Conservation (phyloP, 345 rosid species). For the Salix exigua region DNA sequence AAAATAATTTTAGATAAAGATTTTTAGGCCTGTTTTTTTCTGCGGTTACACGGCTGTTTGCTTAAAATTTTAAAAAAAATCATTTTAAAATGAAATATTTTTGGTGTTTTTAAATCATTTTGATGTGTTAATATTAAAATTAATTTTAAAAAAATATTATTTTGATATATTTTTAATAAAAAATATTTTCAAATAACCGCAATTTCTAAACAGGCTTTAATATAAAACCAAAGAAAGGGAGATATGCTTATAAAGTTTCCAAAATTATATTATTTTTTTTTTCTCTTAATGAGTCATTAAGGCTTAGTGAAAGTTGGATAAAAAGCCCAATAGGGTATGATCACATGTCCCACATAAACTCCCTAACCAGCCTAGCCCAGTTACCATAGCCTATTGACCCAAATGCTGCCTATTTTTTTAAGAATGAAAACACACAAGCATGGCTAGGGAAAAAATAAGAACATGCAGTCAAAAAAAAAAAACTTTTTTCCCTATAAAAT, state of each 20-base stretch:
- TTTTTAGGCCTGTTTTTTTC: no score
- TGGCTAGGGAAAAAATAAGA: not conserved
- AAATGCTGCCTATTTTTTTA: not conserved
- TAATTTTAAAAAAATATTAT: no score
- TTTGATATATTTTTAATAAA: no score
- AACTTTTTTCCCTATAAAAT: not conserved
- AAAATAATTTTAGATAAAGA: no score
- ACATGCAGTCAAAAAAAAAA: not conserved
- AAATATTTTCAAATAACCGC: no score
- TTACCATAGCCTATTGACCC: not conserved
- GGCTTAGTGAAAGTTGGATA: not conserved
- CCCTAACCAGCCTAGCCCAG: not conserved
- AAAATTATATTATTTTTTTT: not conserved
- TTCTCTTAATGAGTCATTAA: not conserved
- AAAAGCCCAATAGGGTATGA: not conserved
- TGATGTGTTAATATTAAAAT: no score
- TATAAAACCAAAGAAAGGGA: no score
- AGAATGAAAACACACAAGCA: not conserved
- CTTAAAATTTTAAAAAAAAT: no score
- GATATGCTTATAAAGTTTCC: not conserved
- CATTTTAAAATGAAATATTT: no score
- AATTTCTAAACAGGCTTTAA: no score
- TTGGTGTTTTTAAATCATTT: no score
- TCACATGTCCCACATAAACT: not conserved
- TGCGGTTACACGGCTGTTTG: no score